Conservation (phyloP, 805 yeast genomes). For the Candida boleticola region DNA sequence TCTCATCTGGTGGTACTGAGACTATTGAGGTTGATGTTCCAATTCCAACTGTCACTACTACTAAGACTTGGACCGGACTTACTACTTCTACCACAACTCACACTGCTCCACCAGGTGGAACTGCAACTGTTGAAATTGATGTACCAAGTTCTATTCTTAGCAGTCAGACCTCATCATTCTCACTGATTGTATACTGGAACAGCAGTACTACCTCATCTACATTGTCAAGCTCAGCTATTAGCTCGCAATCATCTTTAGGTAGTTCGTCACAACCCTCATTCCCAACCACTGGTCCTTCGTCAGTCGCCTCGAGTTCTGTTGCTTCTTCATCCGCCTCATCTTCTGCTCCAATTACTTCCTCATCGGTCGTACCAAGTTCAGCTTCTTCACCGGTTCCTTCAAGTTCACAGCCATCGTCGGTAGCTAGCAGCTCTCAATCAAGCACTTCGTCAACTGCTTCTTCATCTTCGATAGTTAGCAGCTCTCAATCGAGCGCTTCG, state of each 20-base stretch:
- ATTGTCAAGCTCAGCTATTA: neutral
- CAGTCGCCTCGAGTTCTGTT: no score
- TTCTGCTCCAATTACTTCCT: no score
- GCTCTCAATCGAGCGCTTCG: no score
- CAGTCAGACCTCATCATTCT: neutral
- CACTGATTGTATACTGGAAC: slow-evolving; percentile 1
- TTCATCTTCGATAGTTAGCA: no score
- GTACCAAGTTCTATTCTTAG: slow-evolving; percentile 7
- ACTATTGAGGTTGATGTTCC: slow-evolving; percentile 11
- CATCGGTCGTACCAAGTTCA: no score
- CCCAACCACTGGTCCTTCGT: neutral
- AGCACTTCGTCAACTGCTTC: no score
- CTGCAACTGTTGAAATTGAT: slow-evolving; percentile 4
- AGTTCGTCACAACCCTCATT: neutral
- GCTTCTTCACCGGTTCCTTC: no score
- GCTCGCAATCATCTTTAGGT: neutral
- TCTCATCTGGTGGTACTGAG: slow-evolving; percentile 5
- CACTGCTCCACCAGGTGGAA: slow-evolving; percentile 4
- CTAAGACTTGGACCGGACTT: slow-evolving; percentile 9
- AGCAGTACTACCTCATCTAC: neutral
- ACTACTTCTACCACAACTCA: neutral
- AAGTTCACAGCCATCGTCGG: no score
- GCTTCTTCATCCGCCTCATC: no score
- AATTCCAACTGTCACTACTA: neutral
- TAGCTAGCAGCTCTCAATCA: no score